Evolutionary conservation across 306 rosid genomes (phyloP).

Genomic region (Carpinus fangiana): DNA sequence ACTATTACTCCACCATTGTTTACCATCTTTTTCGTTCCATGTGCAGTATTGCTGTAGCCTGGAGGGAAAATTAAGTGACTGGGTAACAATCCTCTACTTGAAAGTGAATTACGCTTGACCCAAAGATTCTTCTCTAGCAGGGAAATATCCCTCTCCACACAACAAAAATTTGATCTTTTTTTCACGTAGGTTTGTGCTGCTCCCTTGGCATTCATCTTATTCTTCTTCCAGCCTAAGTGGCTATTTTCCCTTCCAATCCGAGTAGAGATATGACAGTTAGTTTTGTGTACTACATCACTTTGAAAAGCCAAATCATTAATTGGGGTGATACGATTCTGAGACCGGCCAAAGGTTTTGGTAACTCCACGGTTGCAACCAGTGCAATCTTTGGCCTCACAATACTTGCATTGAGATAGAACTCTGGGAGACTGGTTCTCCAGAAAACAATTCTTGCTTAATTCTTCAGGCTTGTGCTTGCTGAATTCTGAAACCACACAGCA

Average conservation of each 20-base stretch:
- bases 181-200: slow-evolving; percentile 4
- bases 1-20: background rate
- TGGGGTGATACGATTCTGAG: background rate
- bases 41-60: slow-evolving; percentile 5
- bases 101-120: slow-evolving; percentile 3
- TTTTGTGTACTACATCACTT: background rate
- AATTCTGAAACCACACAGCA: background rate
- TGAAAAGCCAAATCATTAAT: background rate
- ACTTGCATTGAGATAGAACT: background rate
- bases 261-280: background rate
- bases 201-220: slow-evolving; percentile 5
- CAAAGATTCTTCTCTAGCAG: background rate
- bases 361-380: background rate
- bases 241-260: slow-evolving; percentile 6
- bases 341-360: background rate
- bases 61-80: background rate
- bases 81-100: background rate
- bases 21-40: background rate
- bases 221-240: background rate
- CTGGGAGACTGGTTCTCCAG: background rate
- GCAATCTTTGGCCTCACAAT: background rate
- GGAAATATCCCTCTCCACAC: background rate
- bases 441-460: background rate
- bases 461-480: slow-evolving; percentile 11
- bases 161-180: slow-evolving; percentile 3